Evolutionary conservation across 192 early-diverging fungal species (phyloP), one percentile per base, ranked within the genome.

Genomic region (Linnemannia hyalina): DNA sequence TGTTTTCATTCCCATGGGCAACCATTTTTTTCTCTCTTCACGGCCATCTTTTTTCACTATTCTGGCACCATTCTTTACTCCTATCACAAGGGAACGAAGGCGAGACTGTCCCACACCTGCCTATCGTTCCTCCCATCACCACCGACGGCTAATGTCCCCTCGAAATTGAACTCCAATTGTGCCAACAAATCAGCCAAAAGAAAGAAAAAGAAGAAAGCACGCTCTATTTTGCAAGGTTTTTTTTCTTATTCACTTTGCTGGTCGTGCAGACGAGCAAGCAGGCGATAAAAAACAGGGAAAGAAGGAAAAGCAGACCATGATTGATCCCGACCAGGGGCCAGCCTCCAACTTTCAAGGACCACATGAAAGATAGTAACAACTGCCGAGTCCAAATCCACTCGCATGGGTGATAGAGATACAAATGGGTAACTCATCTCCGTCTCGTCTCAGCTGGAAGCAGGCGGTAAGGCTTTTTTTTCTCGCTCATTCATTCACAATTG

Each of bases 1-100:
- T 65, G 60, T 32, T 65, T 32, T 26, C 60, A 65, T 65, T 65
- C 60, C 60, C 60, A 65, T 65, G 60, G 60, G 29, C 29, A 52
- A 52, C 20, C 15, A 20, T 18, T 49, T 49, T 47, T 15, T 49
- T 18, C 11, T 49, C 10, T 44, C 11, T 44, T 44, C 44, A 49
- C 47, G 47, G 4, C 60, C 29, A 13, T 8, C 60, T 32, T 63
- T 54, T 32, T 29, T 63, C 60, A 29, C 60, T 13, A 29, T 32
- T 63, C 60, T 63, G 60, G 60, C 60, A 65, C 32, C 60, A 65
- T 65, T 65, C 60, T 57, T n/a, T 26, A 0, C n/a, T 57, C 35
- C 29, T 32, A 65, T 65, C 60, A 65, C 60, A 65, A 65, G 60
- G 60, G 29, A 65, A 65, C 13, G 26, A 26, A 60, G 55, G 55